phyloP scores from a whole-genome alignment of 306 rosid species.

The Comarum palustre region DNA sequence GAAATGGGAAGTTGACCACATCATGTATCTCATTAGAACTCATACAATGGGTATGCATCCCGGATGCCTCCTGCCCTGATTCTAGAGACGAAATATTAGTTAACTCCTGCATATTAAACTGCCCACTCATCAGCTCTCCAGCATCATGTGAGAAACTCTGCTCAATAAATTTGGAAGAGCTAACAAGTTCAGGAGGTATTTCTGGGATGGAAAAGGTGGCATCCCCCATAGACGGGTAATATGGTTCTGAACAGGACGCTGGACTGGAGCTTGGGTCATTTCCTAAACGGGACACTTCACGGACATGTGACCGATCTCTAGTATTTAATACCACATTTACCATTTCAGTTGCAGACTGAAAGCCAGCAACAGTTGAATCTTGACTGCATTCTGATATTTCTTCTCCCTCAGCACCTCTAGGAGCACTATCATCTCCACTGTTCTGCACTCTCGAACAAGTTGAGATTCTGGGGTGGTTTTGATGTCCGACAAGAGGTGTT shows the following conservation, averaged over 20 bases:
- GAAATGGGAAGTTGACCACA: constrained; percentile 41
- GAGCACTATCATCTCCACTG: constrained; percentile 66
- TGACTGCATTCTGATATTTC: constrained; percentile 89
- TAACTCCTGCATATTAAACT: constrained; percentile 44
- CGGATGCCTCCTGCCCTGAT: constrained; percentile 47
- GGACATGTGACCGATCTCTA: constrained; percentile 47
- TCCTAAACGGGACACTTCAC: constrained; percentile 46
- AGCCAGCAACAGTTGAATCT: constrained; percentile 56
- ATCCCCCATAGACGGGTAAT: constrained; percentile 61
- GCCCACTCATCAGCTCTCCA: constrained; percentile 40
- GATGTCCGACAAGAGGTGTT: constrained; percentile 54
- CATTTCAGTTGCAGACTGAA: constrained; percentile 44
- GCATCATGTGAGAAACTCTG: constrained; percentile 56
- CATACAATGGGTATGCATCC: constrained; percentile 50
- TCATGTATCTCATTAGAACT: constrained; percentile 43
- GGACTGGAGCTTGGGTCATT: constrained; percentile 54
- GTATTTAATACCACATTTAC: constrained; percentile 38
- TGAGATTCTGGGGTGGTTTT: constrained; percentile 47
- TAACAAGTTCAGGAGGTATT: constrained; percentile 48
- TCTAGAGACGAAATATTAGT: constrained; percentile 54
- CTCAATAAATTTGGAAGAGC: constrained; percentile 47
- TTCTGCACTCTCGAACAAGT: constrained; percentile 64
- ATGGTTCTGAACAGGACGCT: constrained; percentile 66
- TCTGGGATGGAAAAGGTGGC: constrained; percentile 53
- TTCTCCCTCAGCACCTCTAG: constrained; percentile 58